A percentile compares a stretch with the other conserved stretches of the same genome.
These are phyloP conservation scores for Syncephalastrum monosporum DNA, from an alignment of 371 early-diverging fungal species.

Conservation along the genomic window DNA sequence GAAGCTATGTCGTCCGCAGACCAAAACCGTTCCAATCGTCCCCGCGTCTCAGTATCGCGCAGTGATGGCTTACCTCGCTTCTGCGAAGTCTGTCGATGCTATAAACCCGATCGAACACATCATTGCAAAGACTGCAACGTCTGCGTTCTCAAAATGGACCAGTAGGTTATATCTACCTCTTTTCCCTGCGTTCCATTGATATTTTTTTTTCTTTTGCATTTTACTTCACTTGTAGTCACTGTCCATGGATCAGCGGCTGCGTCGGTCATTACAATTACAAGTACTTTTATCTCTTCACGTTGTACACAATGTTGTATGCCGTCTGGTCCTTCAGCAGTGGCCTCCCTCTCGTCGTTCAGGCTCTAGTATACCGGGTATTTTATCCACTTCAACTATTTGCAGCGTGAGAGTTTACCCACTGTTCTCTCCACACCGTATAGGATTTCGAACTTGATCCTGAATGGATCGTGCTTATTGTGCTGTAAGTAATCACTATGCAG, in stretches of 20 bases:
- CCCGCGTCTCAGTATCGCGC: conserved; percentile 17
- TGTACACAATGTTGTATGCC: conserved; percentile 51
- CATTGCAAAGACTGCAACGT: conserved; percentile 65
- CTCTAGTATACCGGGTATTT: conserved; percentile 37
- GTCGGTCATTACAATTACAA: conserved; percentile 65
- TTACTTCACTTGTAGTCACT: conserved; percentile 46
- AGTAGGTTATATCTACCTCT: conserved; percentile 36
- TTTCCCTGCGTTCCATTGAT: no score
- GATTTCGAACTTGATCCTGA: conserved; percentile 34
- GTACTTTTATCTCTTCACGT: conserved; percentile 55
- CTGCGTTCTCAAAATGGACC: conserved; percentile 67
- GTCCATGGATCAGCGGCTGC: conserved; percentile 64
- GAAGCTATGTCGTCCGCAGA: neutral
- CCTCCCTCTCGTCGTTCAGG: conserved; percentile 34
- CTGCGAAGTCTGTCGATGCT: conserved; percentile 53
- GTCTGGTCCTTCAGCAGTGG: conserved; percentile 41
- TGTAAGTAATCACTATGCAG: conserved; percentile 23
- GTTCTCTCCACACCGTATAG: conserved; percentile 4
- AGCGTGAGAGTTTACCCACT: neutral
- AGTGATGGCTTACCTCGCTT: conserved; percentile 52
- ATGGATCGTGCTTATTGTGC: conserved; percentile 35
- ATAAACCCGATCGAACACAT: conserved; percentile 64
- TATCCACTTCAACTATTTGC: no score
- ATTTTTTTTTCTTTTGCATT: neutral
- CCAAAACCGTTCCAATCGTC: neutral